Conservation (phyloP, 148 eudicot species). For the Arbutus unedo region DNA sequence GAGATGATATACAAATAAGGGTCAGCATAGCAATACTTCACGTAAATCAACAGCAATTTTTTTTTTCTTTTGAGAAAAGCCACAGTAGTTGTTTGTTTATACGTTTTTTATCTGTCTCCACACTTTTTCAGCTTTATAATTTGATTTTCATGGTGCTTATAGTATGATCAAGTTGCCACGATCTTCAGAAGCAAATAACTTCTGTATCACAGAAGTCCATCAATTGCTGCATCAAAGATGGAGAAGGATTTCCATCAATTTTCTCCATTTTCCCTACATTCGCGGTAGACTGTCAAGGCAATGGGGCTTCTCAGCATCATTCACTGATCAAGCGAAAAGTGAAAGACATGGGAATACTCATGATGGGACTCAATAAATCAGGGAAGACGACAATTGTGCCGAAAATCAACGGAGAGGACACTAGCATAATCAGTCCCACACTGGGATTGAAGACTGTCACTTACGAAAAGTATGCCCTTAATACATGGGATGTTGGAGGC, state of each 20-base stretch:
- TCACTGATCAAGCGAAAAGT: constrained; percentile 81
- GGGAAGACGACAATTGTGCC: constrained; percentile 88
- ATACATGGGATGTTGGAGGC: constrained; percentile 98
- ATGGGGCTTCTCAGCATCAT: constrained; percentile 95
- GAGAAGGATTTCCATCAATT: not conserved
- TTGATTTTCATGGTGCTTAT: not conserved
- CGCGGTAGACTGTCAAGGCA: constrained; percentile 1
- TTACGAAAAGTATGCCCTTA: constrained; percentile 75
- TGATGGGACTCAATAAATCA: constrained; percentile 91
- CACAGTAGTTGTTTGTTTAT: not conserved
- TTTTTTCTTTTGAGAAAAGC: not conserved
- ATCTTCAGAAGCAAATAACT: not conserved
- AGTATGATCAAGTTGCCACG: not conserved
- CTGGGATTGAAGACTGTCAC: constrained; percentile 81
- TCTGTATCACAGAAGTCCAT: not conserved
- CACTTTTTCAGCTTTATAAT: not conserved
- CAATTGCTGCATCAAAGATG: not conserved
- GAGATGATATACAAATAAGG: not conserved
- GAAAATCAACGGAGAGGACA: constrained; percentile 82
- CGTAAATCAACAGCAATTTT: too few species aligned
- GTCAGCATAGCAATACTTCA: not conserved
- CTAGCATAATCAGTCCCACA: constrained; percentile 79
- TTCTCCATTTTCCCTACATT: not conserved
- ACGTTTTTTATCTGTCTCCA: not conserved
- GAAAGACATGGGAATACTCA: constrained; percentile 90